A percentile compares a stretch with the other conserved stretches of the same genome.
Evolutionary conservation across 345 rosid genomes (phyloP).

Genomic region (Pistacia vera): DNA sequence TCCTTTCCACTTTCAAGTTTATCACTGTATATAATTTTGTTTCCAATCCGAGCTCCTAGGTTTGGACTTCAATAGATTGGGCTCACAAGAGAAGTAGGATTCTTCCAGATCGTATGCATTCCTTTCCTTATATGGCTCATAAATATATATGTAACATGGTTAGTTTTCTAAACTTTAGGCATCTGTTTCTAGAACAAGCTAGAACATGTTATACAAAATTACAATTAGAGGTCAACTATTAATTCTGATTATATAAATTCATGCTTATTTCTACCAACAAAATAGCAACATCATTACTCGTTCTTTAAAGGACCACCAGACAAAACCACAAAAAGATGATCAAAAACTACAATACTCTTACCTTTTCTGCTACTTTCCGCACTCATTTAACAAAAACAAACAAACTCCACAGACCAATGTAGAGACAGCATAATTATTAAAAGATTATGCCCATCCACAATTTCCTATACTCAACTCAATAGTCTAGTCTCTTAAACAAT

Average conservation of each 20-base stretch:
- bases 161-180: neutral
- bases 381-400: no score
- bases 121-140: neutral
- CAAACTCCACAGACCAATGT: neutral
- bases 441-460: neutral
- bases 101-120: neutral
- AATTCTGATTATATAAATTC: neutral
- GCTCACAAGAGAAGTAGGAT: neutral
- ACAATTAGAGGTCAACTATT: neutral
- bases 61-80: neutral
- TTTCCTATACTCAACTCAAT: neutral
- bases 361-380: neutral
- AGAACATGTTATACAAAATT: neutral
- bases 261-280: neutral
- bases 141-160: neutral
- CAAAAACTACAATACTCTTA: neutral
- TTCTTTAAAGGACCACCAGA: neutral
- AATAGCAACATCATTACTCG: neutral
- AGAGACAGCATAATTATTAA: neutral
- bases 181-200: neutral
- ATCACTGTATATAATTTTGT: no score
- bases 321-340: neutral
- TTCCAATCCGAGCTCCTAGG: neutral
- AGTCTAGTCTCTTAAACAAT: neutral
- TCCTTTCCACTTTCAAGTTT: no score